Evolutionary conservation across 192 early-diverging fungal genomes (phyloP).

Genomic region (Ambispora gerdemannii): DNA sequence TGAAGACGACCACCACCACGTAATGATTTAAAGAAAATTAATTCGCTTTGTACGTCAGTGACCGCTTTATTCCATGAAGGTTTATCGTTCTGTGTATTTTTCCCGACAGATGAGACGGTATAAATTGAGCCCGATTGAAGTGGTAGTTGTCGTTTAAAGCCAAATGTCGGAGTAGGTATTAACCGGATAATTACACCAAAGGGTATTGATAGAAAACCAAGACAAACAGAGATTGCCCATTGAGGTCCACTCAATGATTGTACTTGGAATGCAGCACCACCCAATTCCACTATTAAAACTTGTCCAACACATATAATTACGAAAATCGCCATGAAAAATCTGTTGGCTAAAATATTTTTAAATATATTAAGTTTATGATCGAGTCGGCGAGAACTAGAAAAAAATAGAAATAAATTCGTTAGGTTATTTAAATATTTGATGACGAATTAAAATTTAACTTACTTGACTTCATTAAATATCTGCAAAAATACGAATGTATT

Average conservation of each 20-base stretch:
- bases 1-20: slow-evolving; percentile 39
- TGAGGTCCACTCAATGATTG: slow-evolving; percentile 59
- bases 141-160: slow-evolving; percentile 32
- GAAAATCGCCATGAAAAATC: slow-evolving; percentile 78
- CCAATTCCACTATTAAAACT: slow-evolving; percentile 87
- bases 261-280: slow-evolving; percentile 80
- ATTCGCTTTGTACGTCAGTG: slow-evolving; percentile 35
- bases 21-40: slow-evolving; percentile 39
- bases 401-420: slow-evolving; percentile 5
- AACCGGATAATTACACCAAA: slow-evolving; percentile 85
- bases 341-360: slow-evolving; percentile 70
- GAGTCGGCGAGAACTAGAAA: slow-evolving; percentile 62
- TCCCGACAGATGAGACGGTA: slow-evolving; percentile 14
- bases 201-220: slow-evolving; percentile 78
- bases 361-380: slow-evolving; percentile 86
- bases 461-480: slow-evolving; percentile 56
- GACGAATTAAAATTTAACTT: slow-evolving; percentile 24
- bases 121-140: slow-evolving; percentile 29
- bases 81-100: slow-evolving; percentile 32
- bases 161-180: slow-evolving; percentile 58
- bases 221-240: slow-evolving; percentile 80
- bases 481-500: slow-evolving; percentile 77
- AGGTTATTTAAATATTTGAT: not conserved
- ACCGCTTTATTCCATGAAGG: slow-evolving; percentile 48
- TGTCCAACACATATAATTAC: slow-evolving; percentile 73